Evolutionary conservation across 441 rosid species (phyloP), one percentile per base, ranked within the genome.

Genomic region (Flueggea neowawraea): DNA sequence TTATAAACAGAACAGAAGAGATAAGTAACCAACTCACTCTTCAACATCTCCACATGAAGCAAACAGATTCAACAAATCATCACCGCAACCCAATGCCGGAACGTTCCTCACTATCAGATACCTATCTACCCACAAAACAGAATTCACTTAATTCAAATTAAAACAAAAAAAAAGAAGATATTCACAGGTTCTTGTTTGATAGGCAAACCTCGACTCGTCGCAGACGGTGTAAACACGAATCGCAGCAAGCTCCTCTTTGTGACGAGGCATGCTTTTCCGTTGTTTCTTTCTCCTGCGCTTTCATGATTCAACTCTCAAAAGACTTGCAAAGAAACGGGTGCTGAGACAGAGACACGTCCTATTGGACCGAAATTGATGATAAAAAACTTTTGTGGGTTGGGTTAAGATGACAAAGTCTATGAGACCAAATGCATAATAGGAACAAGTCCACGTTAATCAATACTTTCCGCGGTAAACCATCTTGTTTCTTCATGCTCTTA

Each of bases 31-130:
- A 4, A 73, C 82, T 70, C 66, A 90, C 98, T 91, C 97, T 75
- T 91, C 94, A 53, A 94, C 70, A 52, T 84, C 92, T 62, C 96
- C 94, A 52, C 87, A 87, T 41, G 89, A 73, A 32, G 80, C 64
- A 44, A 91, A 89, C 54, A 91, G 75, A 53, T 74, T 89, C 77
- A 75, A 44, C 76, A 94, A 75, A 63, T 86, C 96, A 14, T 83
- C 89, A 28, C 96, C 94, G 51, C 97, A 94, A 12, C 99, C 97
- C 62, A 95, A 65, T 28, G 97, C 84, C 4, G 96, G 95, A 39
- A 89, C 89, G 41, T 85, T 89, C 67, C 84, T 86, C 53, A 85
- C 93, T 33, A 87, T 77, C 76, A 95, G 80, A 77, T 89, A 89
- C 66, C 96, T 93, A 65, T 33, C 10, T 4, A 28, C 12, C 36